Base-by-base conservation (phyloP, 2,329 filamentous ascomycete genomes). In the Neocucurbitaria cava region DNA sequence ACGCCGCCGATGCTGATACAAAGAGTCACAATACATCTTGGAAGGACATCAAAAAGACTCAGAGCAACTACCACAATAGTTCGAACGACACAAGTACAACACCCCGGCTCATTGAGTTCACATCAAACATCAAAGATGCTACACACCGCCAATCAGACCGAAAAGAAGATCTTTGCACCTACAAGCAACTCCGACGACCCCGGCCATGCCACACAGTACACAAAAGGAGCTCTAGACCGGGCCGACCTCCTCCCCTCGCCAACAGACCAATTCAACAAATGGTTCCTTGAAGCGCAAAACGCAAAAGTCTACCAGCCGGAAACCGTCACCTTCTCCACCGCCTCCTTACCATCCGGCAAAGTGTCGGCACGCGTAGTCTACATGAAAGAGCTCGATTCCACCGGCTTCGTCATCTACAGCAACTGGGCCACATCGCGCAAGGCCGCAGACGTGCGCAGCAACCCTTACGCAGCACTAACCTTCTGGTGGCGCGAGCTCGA, bases 401-500 rank as follows among this genome's bases (percentile, higher is more conserved):
- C 75, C 18, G 92, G 93, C 15, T 99, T 96, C 77, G 92, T 98
- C 39, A 83, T 99, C 44, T 99, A 98, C 82, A 90, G 87, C 70
- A 99, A 99, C 77, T 94, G 93, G 80, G 92, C 87, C 56, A 95
- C 90, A 0, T 91, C 87, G 54, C 78, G 83, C 24, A 87, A 88
- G 79, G 85, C 87, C 0, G 70, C 78, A 45, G 91, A 96, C 73
- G 78, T 95, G 6, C 82, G 79, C 20, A 82, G 78, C 3, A 99
- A 98, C 76, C 84, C 85, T 24, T 89, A 89, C 78, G 94, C 91
- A 0, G 87, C 87, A 43, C 81, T 99, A 66, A 92, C 91, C 5
- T 99, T 99, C 75, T 92, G 88, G 87, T 99, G 95, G 95, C 85
- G 88, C 63, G 82, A 86, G 49, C 76, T 95, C 55, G 93, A 99